Base-by-base conservation (phyloP, 352 stramenopile genomes). In the Phytopythium kandeliae region DNA sequence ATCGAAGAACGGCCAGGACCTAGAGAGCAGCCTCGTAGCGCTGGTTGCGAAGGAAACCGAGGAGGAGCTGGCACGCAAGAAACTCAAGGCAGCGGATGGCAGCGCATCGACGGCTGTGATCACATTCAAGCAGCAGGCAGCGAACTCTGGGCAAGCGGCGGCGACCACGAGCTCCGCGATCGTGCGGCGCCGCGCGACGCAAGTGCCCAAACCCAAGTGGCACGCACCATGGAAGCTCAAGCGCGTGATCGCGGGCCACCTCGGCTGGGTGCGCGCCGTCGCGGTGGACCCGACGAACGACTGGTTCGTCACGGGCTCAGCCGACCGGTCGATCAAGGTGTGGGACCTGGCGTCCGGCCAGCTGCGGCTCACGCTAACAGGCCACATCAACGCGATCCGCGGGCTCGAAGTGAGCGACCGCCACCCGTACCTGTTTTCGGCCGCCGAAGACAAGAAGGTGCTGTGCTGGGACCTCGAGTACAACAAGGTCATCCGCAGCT, bases 401-500 rank as follows among this genome's bases (percentile, higher is more conserved):
- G 97, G 96, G 4, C 74, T 99, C 11, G 96, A 97, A 49, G 96
- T 99, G 43, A 97, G 81, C 35, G 61, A 84, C 5, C 85, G 96
- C 47, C 96, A 99, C 67, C 95, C 97, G 25, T 99, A 99, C 65
- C 67, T 99, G 16, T 99, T 99, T 67, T 98, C 89, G 17, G 92
- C 85, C 7, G 96, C 81, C n/a, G 97, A 99, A 78, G 97, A 99
- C 74, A 99, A 99, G 65, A 97, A 98, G 80, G 97, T 99, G 31
- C 87, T 97, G 37, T 97, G 85, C 73, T 99, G 97, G 97, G 97
- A 99, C 72, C 75, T 99, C 46, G 97, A 99, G 82, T 98, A 96
- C 61, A 99, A 99, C 73, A 98, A 99, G 69, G 96, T 99, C 28
- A 98, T 99, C 54, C 86, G 97, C 10, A 98, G 98, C 76, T 99